phyloP scores from a whole-genome alignment of 805 yeast species.

The Zygoascus biomembranicola region DNA sequence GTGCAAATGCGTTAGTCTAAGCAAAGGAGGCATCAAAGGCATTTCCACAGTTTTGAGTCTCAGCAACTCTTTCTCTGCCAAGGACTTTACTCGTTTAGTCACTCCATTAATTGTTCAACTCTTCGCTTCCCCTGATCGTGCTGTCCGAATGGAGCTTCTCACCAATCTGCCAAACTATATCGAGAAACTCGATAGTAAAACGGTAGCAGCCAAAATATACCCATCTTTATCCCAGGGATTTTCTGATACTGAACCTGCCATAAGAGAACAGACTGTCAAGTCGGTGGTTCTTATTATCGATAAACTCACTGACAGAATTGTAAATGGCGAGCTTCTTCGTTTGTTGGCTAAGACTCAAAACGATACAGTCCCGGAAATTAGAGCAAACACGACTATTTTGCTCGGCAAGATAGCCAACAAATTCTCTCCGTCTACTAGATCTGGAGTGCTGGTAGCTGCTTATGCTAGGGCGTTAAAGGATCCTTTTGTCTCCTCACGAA shows the following conservation, averaged over 20 bases:
- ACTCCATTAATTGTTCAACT: conserved; percentile 59
- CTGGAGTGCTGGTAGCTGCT: conserved; percentile 79
- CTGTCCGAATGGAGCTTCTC: conserved; percentile 64
- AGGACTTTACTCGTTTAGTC: conserved; percentile 34
- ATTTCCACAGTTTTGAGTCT: conserved; percentile 24
- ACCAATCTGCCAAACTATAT: conserved; percentile 51
- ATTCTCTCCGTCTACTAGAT: conserved; percentile 48
- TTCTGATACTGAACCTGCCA: conserved; percentile 71
- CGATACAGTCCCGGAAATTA: conserved; percentile 66
- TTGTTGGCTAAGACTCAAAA: conserved; percentile 73
- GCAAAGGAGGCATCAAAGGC: conserved; percentile 25
- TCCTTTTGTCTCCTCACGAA: conserved; percentile 62
- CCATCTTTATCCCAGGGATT: conserved; percentile 70
- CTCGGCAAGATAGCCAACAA: conserved; percentile 56
- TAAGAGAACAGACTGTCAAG: conserved; percentile 72
- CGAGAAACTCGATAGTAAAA: conserved; percentile 43
- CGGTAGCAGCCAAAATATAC: conserved; percentile 63
- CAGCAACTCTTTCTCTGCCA: conserved; percentile 21
- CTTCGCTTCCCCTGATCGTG: conserved; percentile 63
- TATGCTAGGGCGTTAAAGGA: conserved; percentile 77
- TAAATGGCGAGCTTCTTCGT: conserved; percentile 78
- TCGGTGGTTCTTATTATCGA: conserved; percentile 51
- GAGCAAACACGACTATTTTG: conserved; percentile 68
- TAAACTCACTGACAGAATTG: conserved; percentile 64
- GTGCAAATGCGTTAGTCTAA: conserved; percentile 29